Percentiles rank a stretch among this genome's conserved stretches.
phyloP scores from a whole-genome alignment of 83 land plant species.

The Picea abies region DNA sequence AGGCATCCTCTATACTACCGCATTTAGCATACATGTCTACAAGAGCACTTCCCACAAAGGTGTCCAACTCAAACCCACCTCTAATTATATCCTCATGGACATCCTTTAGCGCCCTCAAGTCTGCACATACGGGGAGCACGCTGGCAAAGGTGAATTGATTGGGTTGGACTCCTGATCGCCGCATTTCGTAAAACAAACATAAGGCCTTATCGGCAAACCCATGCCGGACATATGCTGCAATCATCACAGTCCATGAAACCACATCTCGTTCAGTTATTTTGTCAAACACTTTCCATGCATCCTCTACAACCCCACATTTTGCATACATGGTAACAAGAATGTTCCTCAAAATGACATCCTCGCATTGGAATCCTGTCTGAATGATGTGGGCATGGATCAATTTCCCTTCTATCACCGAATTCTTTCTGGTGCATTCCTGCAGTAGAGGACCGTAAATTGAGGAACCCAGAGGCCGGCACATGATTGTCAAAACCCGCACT shows the following conservation, averaged over 20 bases:
- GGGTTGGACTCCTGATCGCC: not conserved
- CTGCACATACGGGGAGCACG: conserved; percentile 18
- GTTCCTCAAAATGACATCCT: conserved; percentile 4
- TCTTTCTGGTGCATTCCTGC: no score
- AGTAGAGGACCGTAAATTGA: no score
- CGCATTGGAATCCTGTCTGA: no score
- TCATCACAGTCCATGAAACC: conserved; percentile 38
- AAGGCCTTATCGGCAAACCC: not conserved
- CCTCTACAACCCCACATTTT: not conserved
- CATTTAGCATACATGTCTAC: not conserved
- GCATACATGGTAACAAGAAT: conserved; percentile 12
- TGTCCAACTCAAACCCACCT: conserved; percentile 14
- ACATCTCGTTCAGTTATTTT: conserved; percentile 16
- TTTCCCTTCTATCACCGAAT: no score
- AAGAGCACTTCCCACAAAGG: conserved; percentile 18
- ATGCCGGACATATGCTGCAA: conserved; percentile 9
- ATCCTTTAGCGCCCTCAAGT: conserved; percentile 22
- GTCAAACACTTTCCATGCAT: conserved; percentile 32
- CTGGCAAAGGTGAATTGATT: conserved; percentile 15
- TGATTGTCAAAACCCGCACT: no score
- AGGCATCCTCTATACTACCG: not conserved
- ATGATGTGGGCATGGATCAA: no score
- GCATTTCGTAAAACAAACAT: conserved; percentile 23
- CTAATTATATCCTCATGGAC: conserved; percentile 23
- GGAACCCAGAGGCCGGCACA: no score